Evolutionary conservation across 345 rosid genomes (phyloP).

Genomic region (Noccaea caerulescens): DNA sequence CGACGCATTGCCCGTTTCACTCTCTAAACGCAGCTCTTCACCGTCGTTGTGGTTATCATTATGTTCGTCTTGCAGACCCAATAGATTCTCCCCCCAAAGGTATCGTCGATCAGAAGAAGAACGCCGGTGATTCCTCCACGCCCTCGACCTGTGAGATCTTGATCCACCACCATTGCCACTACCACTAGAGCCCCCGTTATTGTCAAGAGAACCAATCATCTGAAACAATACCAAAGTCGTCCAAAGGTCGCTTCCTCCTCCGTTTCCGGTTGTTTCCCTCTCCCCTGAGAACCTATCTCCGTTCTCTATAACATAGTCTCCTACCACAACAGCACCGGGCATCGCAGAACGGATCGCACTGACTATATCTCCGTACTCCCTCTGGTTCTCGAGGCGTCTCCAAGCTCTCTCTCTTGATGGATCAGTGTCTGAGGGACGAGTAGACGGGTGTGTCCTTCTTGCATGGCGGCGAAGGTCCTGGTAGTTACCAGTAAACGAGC

Average conservation of each 20-base stretch:
- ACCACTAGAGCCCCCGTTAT: conserved; percentile 46
- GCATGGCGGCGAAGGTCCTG: conserved; percentile 87
- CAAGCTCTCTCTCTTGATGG: conserved; percentile 90
- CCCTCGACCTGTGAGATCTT: conserved; percentile 66
- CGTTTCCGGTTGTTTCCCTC: conserved; percentile 52
- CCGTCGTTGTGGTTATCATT: conserved; percentile 47
- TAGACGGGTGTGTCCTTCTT: conserved; percentile 77
- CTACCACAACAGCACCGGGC: conserved; percentile 92
- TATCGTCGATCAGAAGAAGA: conserved; percentile 65
- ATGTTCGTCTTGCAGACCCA: conserved; percentile 74
- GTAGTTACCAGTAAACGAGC: conserved; percentile 75
- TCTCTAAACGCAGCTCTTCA: conserved; percentile 53
- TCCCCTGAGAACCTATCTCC: conserved; percentile 68
- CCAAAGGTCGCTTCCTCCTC: conserved; percentile 58
- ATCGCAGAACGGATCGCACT: conserved; percentile 86
- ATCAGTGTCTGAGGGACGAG: conserved; percentile 80
- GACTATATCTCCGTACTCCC: conserved; percentile 80
- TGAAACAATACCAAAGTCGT: conserved; percentile 77
- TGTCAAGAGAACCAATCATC: conserved; percentile 75
- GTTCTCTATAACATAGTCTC: conserved; percentile 90
- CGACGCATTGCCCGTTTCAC: conserved; percentile 57
- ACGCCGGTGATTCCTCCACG: conserved; percentile 78
- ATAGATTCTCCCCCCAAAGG: conserved; percentile 92
- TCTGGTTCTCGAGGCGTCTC: conserved; percentile 78
- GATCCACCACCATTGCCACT: conserved; percentile 54